Conservation (phyloP, 306 rosid genomes). For the Cicer judaicum region DNA sequence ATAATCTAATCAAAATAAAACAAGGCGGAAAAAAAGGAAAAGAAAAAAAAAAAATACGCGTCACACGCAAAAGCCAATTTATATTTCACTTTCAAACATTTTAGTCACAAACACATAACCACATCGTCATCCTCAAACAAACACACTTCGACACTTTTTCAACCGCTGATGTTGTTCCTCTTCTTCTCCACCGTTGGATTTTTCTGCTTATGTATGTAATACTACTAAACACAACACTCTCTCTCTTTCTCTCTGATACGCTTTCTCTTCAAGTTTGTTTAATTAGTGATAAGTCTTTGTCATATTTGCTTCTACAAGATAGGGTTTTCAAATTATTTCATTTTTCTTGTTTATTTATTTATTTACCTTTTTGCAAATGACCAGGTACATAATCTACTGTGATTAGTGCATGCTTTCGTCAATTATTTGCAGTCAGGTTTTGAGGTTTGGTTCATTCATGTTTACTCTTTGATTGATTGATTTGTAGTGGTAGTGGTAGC, state of each 20-base stretch:
- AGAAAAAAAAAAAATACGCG: no score
- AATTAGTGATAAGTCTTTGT: conserved; percentile 26
- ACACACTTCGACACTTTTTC: conserved; percentile 37
- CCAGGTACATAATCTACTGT: conserved; percentile 46
- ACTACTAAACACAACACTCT: not conserved
- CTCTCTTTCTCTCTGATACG: not conserved
- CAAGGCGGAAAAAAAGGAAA: no score
- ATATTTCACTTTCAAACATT: no score
- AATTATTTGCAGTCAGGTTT: conserved; percentile 29
- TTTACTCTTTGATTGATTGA: not conserved
- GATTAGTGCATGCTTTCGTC: conserved; percentile 2
- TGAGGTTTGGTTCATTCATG: not conserved
- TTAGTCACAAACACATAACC: conserved; percentile 11
- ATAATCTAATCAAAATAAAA: no score
- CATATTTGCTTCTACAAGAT: conserved; percentile 35
- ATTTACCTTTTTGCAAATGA: conserved; percentile 5
- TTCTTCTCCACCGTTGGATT: conserved; percentile 28
- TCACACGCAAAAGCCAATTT: no score
- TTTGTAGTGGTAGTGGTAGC: not conserved
- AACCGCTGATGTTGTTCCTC: conserved; percentile 30
- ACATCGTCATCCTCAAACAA: conserved; percentile 30
- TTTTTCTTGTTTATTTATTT: not conserved
- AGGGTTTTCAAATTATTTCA: conserved; percentile 41
- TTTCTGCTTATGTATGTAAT: not conserved
- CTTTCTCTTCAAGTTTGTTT: conserved; percentile 4